A percentile compares a stretch with the other conserved stretches of the same genome.
Conservation (phyloP, 2,329 filamentous ascomycete species). For the Juglanconis sp. region DNA sequence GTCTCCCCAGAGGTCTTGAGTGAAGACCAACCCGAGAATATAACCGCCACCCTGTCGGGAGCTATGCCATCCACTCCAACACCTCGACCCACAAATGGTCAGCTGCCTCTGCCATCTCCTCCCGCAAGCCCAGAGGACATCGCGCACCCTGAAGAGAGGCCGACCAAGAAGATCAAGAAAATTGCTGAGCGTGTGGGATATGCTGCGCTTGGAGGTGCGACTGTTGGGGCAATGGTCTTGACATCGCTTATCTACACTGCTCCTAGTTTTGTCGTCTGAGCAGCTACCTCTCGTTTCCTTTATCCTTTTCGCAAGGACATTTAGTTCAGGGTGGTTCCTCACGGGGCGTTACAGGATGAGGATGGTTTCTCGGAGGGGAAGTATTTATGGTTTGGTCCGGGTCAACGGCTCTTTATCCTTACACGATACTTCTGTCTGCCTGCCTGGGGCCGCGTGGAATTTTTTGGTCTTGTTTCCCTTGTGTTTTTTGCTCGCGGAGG, state of each 20-base stretch:
- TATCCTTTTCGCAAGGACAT: not conserved
- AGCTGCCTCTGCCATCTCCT: conserved; percentile 9
- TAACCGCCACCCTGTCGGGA: not conserved
- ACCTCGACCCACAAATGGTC: not conserved
- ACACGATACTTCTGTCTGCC: too few species aligned
- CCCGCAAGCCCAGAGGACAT: not conserved
- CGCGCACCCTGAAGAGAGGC: conserved; percentile 9
- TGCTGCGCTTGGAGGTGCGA: conserved; percentile 34
- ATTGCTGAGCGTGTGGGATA: conserved; percentile 33
- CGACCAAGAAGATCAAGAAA: conserved; percentile 27
- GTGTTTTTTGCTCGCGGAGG: too few species aligned
- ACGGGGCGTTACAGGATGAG: not conserved
- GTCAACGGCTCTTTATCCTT: too few species aligned
- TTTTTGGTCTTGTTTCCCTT: too few species aligned
- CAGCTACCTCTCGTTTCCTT: not conserved
- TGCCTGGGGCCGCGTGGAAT: too few species aligned
- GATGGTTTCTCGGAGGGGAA: not conserved
- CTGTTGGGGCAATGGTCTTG: conserved; percentile 33
- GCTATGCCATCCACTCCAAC: not conserved
- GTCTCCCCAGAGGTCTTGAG: not conserved
- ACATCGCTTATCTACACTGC: conserved; percentile 37
- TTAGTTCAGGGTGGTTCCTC: not conserved
- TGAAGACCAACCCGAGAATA: not conserved
- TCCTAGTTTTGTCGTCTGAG: conserved; percentile 26
- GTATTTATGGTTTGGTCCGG: not conserved